These are phyloP conservation scores for Rhynchospora pubera DNA, from an alignment of 176 grass and related monocot species.

Conservation along the genomic window DNA sequence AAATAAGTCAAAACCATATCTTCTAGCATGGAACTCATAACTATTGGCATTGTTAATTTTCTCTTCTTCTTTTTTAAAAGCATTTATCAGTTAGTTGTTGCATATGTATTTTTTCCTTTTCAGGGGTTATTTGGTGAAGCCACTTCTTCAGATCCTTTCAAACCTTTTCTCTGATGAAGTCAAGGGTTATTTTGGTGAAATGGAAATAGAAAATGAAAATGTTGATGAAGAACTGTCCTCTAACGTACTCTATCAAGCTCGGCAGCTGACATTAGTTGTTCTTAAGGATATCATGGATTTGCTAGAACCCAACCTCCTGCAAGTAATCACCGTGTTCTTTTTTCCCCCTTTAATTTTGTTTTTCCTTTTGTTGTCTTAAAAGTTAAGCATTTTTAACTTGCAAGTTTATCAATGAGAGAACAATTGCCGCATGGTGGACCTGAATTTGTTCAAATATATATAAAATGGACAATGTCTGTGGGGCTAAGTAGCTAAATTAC, in stretches of 20 bases:
- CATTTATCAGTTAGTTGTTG: background rate
- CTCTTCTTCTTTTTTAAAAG: background rate
- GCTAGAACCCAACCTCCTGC: slow-evolving; percentile 28
- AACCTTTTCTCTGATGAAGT: slow-evolving; percentile 58
- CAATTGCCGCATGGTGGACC: background rate
- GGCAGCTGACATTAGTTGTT: slow-evolving; percentile 56
- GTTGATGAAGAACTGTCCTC: slow-evolving; percentile 35
- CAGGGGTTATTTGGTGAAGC: slow-evolving; percentile 42
- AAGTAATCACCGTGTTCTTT: slow-evolving; percentile 23
- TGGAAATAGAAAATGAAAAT: slow-evolving; percentile 23
- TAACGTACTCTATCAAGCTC: slow-evolving; percentile 49
- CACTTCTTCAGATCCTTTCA: slow-evolving; percentile 60
- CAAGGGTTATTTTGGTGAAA: slow-evolving; percentile 30
- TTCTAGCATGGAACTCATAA: too few species aligned
- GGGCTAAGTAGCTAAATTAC: background rate
- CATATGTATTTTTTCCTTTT: slow-evolving; percentile 17
- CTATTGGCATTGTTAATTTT: too few species aligned
- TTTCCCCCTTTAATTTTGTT: background rate
- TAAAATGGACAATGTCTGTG: background rate
- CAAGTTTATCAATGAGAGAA: background rate
- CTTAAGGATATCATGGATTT: slow-evolving; percentile 92
- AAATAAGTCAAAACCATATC: background rate
- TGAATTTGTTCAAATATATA: background rate
- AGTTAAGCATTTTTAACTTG: background rate
- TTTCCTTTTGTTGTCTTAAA: background rate